A percentile compares a stretch with the other conserved stretches of the same genome.
phyloP scores from a whole-genome alignment of 2,329 filamentous ascomycete species.

The Trichoderma koningiopsis region DNA sequence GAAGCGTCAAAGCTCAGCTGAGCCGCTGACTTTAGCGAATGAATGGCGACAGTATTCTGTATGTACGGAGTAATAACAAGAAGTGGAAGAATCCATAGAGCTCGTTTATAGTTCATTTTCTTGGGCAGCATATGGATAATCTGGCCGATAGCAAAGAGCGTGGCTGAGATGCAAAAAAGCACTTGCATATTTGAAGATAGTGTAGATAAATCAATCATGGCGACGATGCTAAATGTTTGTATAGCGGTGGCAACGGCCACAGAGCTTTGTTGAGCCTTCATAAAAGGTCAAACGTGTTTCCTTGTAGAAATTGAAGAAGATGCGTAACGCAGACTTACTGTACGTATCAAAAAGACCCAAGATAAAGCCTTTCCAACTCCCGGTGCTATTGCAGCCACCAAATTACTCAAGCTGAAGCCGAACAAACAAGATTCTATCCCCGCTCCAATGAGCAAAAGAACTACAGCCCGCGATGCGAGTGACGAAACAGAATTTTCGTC shows the following conservation, averaged over 20 bases:
- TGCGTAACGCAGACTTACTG: slow-evolving; percentile 32
- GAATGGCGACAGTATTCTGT: slow-evolving; percentile 6
- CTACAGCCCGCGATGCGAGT: slow-evolving; percentile 32
- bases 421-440: background rate
- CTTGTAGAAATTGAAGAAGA: rapidly evolving
- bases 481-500: slow-evolving; percentile 32
- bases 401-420: slow-evolving; percentile 27
- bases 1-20: slow-evolving; percentile 18
- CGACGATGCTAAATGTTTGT: slow-evolving; percentile 39
- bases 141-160: slow-evolving; percentile 39
- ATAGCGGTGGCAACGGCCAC: slow-evolving; percentile 38
- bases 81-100: slow-evolving; percentile 40
- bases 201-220: slow-evolving; percentile 35
- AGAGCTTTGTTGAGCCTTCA: slow-evolving; percentile 38
- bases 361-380: slow-evolving; percentile 37
- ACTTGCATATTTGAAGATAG: slow-evolving; percentile 35
- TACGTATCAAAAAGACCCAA: slow-evolving; percentile 41
- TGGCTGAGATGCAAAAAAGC: slow-evolving; percentile 33
- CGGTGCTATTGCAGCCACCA: slow-evolving; percentile 29
- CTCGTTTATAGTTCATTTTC: slow-evolving; percentile 31
- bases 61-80: slow-evolving; percentile 31
- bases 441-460: slow-evolving; percentile 30
- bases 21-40: background rate
- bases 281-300: background rate
- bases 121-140: slow-evolving; percentile 37